Evolutionary conservation across 176 grass and related monocot species (phyloP), one percentile per base, ranked within the genome.

Genomic region (Cocos nucifera): DNA sequence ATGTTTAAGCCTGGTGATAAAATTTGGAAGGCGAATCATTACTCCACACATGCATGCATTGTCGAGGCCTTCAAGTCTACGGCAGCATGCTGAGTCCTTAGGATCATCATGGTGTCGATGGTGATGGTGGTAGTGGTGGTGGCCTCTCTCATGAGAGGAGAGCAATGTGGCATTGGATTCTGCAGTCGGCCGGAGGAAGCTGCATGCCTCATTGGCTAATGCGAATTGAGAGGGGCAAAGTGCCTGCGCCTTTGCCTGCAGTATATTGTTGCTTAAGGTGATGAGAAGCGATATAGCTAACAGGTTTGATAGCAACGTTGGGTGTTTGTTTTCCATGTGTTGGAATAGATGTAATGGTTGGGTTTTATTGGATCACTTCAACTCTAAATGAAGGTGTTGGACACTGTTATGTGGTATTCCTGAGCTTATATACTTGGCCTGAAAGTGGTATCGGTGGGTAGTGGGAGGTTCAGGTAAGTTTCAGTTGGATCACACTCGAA

Each of bases 171-270:
- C 8, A 9, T 35, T 35, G 3, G 22, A n/a, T 51, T 56, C 19
- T 9, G 24, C 16, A 50, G 66, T 67, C 2, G 14, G 10, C 17
- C 66, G 57, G 48, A 49, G 4, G 60, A 82, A 60, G 65, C 74
- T 87, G 80, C 89, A 93, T 1, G 79, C 84, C 63, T 88, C 84
- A 16, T 77, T 83, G 20, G 84, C 84, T 8, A 93, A 71, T 28
- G 76, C 86, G 69, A 88, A 79, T 62, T 93, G 84, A 12, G 84
- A 88, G 27, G 73, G 69, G 71, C 89, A 93, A 73, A 82, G 79
- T 61, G 70, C 78, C 61, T 88, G 89, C 0, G 71, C 71, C 22
- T 62, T 61, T 19, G 61, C 75, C 48, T 64, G 22, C 29, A 19
- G 63, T 17, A 9, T 27, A 17, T 35, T 19, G 44, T 48, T 65